A percentile compares a stretch with the other conserved stretches of the same genome.
phyloP scores from a whole-genome alignment of 208 protist species.

The Herpetomonas samuelpessoai region DNA sequence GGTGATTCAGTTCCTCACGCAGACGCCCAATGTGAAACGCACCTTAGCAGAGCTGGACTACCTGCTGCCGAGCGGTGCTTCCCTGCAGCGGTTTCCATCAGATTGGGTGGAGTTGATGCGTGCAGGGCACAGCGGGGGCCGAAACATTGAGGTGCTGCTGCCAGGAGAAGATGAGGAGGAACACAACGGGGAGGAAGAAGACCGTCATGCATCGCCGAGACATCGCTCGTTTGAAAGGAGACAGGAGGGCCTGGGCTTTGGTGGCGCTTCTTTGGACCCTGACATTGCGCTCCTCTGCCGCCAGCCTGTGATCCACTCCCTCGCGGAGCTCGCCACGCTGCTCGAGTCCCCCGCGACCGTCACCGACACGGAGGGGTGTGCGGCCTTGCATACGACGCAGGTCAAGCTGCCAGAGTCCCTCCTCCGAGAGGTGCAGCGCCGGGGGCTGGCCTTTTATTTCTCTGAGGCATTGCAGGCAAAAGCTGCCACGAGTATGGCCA shows the following conservation, averaged over 20 bases:
- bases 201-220: no score
- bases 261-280: slow-evolving; percentile 7
- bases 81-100: slow-evolving; percentile 72
- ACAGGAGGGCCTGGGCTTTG: no score
- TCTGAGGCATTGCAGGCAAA: slow-evolving; percentile 15
- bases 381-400: slow-evolving; percentile 86
- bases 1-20: slow-evolving; percentile 70
- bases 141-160: slow-evolving; percentile 62
- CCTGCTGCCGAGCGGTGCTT: slow-evolving; percentile 69
- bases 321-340: slow-evolving; percentile 47
- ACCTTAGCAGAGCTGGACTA: slow-evolving; percentile 79
- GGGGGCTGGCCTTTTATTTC: slow-evolving; percentile 75
- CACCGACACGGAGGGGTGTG: slow-evolving; percentile 67
- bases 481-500: slow-evolving; percentile 6
- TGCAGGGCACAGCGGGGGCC: slow-evolving; percentile 46
- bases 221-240: no score
- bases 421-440: slow-evolving; percentile 42
- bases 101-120: slow-evolving; percentile 68
- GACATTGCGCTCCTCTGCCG: slow-evolving; percentile 49
- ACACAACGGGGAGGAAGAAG: neutral
- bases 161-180: slow-evolving; percentile 1
- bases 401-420: slow-evolving; percentile 44
- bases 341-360: slow-evolving; percentile 53
- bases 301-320: slow-evolving; percentile 38
- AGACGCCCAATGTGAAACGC: slow-evolving; percentile 64